These are phyloP conservation scores for Coemansia sp. DNA, from an alignment of 192 early-diverging fungal species.

Conservation along the genomic window DNA sequence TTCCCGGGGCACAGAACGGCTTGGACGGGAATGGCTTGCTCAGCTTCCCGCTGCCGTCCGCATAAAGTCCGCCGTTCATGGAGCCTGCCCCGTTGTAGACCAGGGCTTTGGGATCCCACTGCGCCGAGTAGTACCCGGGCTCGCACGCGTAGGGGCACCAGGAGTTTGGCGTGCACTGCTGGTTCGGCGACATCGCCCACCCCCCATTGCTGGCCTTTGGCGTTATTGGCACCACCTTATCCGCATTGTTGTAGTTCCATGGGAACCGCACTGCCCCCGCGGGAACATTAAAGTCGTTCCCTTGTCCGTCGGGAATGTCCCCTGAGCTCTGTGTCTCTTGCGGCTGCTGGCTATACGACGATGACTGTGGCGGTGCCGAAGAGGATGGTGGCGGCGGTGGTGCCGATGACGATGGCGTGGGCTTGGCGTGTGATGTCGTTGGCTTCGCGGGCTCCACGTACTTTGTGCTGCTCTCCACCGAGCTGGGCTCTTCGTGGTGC, in stretches of 20 bases:
- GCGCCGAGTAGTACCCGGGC: constrained; percentile 47
- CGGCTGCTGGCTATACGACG: constrained; percentile 4
- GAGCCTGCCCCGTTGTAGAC: constrained; percentile 38
- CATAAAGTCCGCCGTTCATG: constrained; percentile 50
- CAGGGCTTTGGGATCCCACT: constrained; percentile 34
- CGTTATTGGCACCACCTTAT: constrained; percentile 44
- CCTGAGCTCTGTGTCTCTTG: background rate
- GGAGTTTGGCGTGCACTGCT: constrained; percentile 22
- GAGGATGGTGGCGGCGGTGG: background rate
- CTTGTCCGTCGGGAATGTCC: constrained; percentile 40
- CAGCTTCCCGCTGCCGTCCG: constrained; percentile 24
- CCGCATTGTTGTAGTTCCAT: constrained; percentile 43
- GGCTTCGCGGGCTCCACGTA: background rate
- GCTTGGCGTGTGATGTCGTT: background rate
- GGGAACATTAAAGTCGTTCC: constrained; percentile 37
- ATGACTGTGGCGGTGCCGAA: background rate
- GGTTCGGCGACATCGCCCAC: constrained; percentile 54
- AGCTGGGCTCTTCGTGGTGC: no score
- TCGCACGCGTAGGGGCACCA: constrained; percentile 53
- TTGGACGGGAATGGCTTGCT: constrained; percentile 28
- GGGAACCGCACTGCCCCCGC: constrained; percentile 40
- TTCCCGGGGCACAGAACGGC: constrained; percentile 36
- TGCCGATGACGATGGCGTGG: background rate
- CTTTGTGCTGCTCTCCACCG: no score
- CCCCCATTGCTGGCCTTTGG: constrained; percentile 30